Evolutionary conservation across 331 rosid species (phyloP), one percentile per base, ranked within the genome.

Genomic region (Spiraea crenata): DNA sequence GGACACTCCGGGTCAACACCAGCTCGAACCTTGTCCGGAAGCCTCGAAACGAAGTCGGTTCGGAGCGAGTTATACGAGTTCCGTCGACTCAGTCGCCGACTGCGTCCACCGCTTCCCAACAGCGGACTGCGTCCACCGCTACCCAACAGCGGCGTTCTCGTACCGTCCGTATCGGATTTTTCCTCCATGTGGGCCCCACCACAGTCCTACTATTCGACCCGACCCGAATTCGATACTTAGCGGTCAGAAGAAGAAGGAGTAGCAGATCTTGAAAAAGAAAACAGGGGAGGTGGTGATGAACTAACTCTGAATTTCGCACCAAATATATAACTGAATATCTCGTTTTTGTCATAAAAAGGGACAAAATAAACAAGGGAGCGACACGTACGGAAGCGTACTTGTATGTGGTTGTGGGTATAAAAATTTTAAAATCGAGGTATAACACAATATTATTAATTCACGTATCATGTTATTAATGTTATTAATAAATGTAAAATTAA

Each of bases 31-130:
- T 77, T 82, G 1, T 69, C 69, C 11, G 85, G 85, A 8, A 85
- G 83, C 76, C 73, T 74, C 2, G 83, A 57, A 6, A 77, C 13
- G 73, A 85, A 85, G 71, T 82, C 86, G 14, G 51, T 71, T 67
- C 81, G 56, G 60, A 85, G 81, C 2, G 82, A 67, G 82, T 64
- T 64, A 42, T 77, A 82, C 9, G 89, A 85, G 85, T 79, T 57
- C 35, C 60, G 63, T 16, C 87, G 87, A 48, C 70, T 63, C 17
- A 79, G 74, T 11, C 69, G 70, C 42, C 84, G 66, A 25, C 51
- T 54, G 39, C 82, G 72, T 19, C 75, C 57, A 12, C 72, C 81
- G 60, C 48, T 57, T 12, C 31, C 80, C n/a, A 84, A 7, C 37
- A 85, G 63, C 72, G 82, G 65, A 25, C 51, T 54, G 39, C 82